Percentiles rank a stretch among this genome's conserved stretches.
Conservation (phyloP, 108 stramenopile genomes). For the Cyclotella sp. region DNA sequence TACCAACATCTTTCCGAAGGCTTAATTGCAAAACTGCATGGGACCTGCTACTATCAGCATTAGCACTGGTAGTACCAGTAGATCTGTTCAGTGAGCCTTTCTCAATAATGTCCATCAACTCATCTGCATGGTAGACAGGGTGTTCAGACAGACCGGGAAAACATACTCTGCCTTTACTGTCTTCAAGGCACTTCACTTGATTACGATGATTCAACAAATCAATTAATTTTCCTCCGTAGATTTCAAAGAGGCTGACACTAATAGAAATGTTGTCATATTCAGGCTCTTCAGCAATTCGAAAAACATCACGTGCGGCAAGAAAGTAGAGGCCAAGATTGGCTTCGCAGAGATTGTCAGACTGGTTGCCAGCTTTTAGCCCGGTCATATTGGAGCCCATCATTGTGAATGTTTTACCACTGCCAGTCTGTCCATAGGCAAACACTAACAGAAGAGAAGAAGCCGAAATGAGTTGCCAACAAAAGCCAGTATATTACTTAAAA, state of each 20-base stretch:
- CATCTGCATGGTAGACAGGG: slow-evolving; percentile 72
- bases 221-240: slow-evolving; percentile 96
- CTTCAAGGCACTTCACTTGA: slow-evolving; percentile 92
- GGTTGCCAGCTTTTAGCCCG: slow-evolving; percentile 72
- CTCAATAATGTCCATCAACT: slow-evolving; percentile 91
- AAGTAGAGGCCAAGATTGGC: slow-evolving; percentile 90
- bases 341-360: slow-evolving; percentile 42
- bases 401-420: slow-evolving; percentile 72
- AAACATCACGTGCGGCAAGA: slow-evolving; percentile 92
- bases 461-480: not conserved
- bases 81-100: slow-evolving; percentile 89
- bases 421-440: slow-evolving; percentile 95
- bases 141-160: slow-evolving; percentile 94
- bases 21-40: slow-evolving; percentile 96
- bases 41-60: slow-evolving; percentile 91
- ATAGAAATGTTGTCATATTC: slow-evolving; percentile 72
- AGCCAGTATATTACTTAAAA: not conserved
- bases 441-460: slow-evolving; percentile 42
- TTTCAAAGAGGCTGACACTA: slow-evolving; percentile 94
- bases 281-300: slow-evolving; percentile 66
- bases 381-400: slow-evolving; percentile 95
- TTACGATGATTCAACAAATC: slow-evolving; percentile 93
- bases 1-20: slow-evolving; percentile 66
- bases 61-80: slow-evolving; percentile 94
- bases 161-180: slow-evolving; percentile 92